A percentile compares a stretch with the other conserved stretches of the same genome.
Conservation (phyloP, 768 basidiomycete genomes). For the Boletus patriciae region DNA sequence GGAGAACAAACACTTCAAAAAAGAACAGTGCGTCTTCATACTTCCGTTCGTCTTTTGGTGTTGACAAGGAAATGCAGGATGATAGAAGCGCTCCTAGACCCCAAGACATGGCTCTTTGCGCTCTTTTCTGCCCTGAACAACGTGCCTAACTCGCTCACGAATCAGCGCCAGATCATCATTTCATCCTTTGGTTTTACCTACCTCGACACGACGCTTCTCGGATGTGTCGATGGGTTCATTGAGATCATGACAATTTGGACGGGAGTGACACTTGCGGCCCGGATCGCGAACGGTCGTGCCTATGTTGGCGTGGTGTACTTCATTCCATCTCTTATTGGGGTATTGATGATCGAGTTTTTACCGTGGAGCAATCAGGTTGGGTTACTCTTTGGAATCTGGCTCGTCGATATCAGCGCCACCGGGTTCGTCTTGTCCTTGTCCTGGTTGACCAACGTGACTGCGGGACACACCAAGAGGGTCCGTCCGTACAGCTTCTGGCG, state of each 20-base stretch:
- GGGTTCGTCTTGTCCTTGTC: conserved; percentile 61
- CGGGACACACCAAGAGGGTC: conserved; percentile 72
- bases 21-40: conserved; percentile 58
- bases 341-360: conserved; percentile 59
- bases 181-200: conserved; percentile 62
- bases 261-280: conserved; percentile 58
- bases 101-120: conserved; percentile 78
- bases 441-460: conserved; percentile 65
- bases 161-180: conserved; percentile 65
- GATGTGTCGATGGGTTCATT: conserved; percentile 62
- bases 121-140: conserved; percentile 62
- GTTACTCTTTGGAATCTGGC: conserved; percentile 48
- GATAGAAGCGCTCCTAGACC: conserved; percentile 64
- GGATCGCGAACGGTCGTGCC: conserved; percentile 57
- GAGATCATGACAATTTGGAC: conserved; percentile 71
- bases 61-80: conserved; percentile 42
- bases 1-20: conserved; percentile 81
- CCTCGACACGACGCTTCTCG: conserved; percentile 67
- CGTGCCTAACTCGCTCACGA: conserved; percentile 65
- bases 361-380: conserved; percentile 69
- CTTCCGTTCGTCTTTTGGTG: not conserved
- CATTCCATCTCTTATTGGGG: conserved; percentile 64
- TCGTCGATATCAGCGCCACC: conserved; percentile 48
- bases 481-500: conserved; percentile 34
- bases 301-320: conserved; percentile 61